phyloP scores from a whole-genome alignment of 306 rosid species.

The Senna siamea region DNA sequence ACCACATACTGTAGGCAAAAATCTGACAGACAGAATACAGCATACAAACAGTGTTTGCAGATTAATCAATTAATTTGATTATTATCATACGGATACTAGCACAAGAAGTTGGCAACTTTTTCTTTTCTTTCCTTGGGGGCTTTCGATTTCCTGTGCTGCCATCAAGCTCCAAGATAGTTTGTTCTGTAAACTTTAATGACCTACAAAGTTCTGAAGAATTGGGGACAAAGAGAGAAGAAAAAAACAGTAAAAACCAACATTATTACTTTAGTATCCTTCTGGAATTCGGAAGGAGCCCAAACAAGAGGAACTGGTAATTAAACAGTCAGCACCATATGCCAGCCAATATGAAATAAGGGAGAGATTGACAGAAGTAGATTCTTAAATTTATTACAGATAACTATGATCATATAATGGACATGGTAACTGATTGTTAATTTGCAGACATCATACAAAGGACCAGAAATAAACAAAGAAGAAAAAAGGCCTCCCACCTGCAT shows the following conservation, averaged over 20 bases:
- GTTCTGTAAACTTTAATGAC: constrained; percentile 57
- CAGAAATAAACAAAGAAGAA: constrained; percentile 8
- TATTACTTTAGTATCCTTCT: constrained; percentile 26
- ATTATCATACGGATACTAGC: constrained; percentile 69
- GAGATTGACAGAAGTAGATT: constrained; percentile 6
- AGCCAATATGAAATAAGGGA: constrained; percentile 7
- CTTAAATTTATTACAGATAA: background rate
- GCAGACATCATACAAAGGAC: constrained; percentile 19
- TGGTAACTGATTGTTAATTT: constrained; percentile 19
- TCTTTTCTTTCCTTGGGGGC: constrained; percentile 79
- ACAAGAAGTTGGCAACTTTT: constrained; percentile 59
- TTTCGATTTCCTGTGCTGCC: constrained; percentile 62
- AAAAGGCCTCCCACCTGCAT: constrained; percentile 70
- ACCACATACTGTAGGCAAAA: constrained; percentile 20
- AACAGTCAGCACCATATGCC: constrained; percentile 16
- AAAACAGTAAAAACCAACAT: constrained; percentile 30
- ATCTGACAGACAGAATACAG: constrained; percentile 18
- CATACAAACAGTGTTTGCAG: constrained; percentile 28
- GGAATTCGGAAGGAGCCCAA: constrained; percentile 25
- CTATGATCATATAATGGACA: background rate
- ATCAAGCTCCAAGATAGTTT: constrained; percentile 57
- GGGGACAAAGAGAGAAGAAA: background rate
- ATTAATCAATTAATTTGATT: constrained; percentile 27
- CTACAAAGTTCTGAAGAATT: constrained; percentile 76
- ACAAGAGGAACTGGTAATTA: constrained; percentile 5